Conservation (phyloP, 139 green algal genomes). For the Chlamydomonas schloesseri region DNA sequence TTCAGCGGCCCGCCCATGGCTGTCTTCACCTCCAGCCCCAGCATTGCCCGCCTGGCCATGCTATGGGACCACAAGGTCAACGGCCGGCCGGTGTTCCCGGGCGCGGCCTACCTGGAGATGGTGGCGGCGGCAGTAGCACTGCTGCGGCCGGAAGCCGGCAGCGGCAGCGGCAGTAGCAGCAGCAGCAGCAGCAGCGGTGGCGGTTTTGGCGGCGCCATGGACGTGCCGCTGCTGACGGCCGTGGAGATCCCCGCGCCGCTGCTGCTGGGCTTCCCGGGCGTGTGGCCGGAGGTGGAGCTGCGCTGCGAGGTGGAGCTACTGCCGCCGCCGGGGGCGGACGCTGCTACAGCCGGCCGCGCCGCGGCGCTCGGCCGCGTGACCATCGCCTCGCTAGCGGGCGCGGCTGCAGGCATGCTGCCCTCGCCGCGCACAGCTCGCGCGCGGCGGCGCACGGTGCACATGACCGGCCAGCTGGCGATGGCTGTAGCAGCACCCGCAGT, state of each 20-base stretch:
- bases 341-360: too few species aligned
- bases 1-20: neutral
- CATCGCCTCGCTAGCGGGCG: neutral
- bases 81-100: slow-evolving; percentile 42
- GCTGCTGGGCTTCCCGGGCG: neutral
- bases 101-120: slow-evolving; percentile 47
- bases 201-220: too few species aligned
- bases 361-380: slow-evolving; percentile 4
- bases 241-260: slow-evolving; percentile 42
- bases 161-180: neutral
- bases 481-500: too few species aligned
- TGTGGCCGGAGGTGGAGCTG: neutral
- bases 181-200: too few species aligned
- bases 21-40: neutral
- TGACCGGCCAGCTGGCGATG: neutral
- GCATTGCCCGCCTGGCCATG: slow-evolving; percentile 17
- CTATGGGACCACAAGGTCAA: slow-evolving; percentile 46
- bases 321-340: too few species aligned
- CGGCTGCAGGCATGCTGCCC: neutral
- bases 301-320: neutral
- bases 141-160: neutral
- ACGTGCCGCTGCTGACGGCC: neutral
- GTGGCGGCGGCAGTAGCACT: slow-evolving; percentile 15
- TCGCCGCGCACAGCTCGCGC: neutral
- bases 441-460: slow-evolving; percentile 21